Conservation (phyloP, 208 protist genomes). For the Porcisia hertigi region DNA sequence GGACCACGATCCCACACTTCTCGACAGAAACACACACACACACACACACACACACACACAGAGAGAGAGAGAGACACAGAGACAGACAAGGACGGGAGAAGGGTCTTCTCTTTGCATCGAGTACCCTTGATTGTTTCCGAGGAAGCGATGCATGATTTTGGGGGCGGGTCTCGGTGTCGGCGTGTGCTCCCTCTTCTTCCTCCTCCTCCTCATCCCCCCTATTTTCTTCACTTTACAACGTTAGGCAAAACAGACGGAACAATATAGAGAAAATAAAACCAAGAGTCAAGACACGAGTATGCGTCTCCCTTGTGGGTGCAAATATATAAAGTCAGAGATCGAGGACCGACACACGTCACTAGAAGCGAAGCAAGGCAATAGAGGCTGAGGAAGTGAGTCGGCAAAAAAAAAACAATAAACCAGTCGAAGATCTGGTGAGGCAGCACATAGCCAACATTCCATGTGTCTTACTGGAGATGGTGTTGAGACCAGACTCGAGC, state of each 20-base stretch:
- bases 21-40: too few species aligned
- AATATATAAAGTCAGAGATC: not conserved
- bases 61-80: too few species aligned
- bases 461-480: not conserved
- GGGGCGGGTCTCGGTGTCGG: not conserved
- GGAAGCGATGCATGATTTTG: not conserved
- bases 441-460: not conserved
- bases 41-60: too few species aligned
- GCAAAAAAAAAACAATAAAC: not conserved
- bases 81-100: too few species aligned
- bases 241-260: constrained; percentile 7
- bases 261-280: constrained; percentile 16
- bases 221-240: not conserved
- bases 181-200: not conserved
- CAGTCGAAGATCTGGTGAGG: not conserved
- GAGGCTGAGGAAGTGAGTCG: not conserved
- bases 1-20: not conserved
- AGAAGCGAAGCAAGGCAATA: not conserved
- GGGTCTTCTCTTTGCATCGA: not conserved
- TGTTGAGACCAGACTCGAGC: not conserved
- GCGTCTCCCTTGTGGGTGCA: not conserved
- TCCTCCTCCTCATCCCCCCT: too few species aligned
- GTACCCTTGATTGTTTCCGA: not conserved
- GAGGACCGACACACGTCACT: not conserved
- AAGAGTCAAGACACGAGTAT: not conserved